Evolutionary conservation across 352 stramenopile genomes (phyloP), one percentile per base, ranked within the genome.

Genomic region (Chrysophaeum taylorii): DNA sequence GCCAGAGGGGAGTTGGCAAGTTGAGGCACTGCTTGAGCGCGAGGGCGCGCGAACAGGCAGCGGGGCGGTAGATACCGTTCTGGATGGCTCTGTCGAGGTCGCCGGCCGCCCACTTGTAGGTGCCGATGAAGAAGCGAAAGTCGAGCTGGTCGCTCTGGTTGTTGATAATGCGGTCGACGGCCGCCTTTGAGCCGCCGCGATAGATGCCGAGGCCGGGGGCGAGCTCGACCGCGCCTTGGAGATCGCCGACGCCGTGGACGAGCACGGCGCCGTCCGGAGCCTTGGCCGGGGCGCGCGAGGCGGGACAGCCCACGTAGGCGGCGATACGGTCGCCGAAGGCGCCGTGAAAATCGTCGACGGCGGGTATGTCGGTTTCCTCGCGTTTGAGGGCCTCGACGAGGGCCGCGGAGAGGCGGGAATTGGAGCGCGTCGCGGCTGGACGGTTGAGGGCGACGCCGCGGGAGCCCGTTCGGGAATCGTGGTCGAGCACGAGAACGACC

Each of bases 61-160:
- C 71, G 18, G 82, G 78, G 54, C 84, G 81, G 73, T 83, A 85
- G 61, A 83, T 84, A 0, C 81, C 77, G 5, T 75, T 39, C 2
- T 64, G 48, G 25, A 83, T 68, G 27, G 71, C 73, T 18, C 77
- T 57, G 42, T 84, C 75, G 31, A 88, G 71, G 31, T 73, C 52
- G 29, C 73, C 72, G 42, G 81, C 68, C 12, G 64, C 39, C 60
- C 82, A 87, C 23, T 69, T 68, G 37, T 80, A 68, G 36, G 74
- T 70, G 39, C 82, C 82, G 52, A 86, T 76, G 70, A 88, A 85
- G 62, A 88, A 88, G 21, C 81, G 75, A 72, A 86, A 88, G 67
- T 88, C 81, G 68, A 84, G 73, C 15, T 81, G 73, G 43, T 78
- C 79, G 43, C 82, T 84, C 43, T 78, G 76, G 4, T 79, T 81